Base-by-base conservation (phyloP, 2,329 filamentous ascomycete genomes). In the Curvularia eragrostidis region DNA sequence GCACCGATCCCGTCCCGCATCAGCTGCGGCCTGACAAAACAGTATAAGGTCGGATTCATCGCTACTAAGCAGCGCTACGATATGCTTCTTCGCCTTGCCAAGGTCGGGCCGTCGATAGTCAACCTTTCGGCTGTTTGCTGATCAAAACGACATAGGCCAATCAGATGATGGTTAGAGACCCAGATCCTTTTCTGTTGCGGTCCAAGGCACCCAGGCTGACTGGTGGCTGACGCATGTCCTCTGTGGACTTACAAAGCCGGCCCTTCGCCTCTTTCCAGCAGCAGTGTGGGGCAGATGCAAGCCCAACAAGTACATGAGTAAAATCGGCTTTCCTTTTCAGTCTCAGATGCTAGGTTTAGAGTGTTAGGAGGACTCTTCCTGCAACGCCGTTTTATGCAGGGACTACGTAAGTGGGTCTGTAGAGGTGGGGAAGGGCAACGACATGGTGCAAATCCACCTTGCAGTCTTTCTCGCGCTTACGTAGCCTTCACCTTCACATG, bases 331-430 rank as follows among this genome's bases (percentile, higher is more conserved):
- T 5, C 21, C 23, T 24, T 26, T 1, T 42, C 21, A 42, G 41
- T 18, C 15, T 24, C 13, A 23, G 24, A n/a, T 5, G 18, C 24
- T 9, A 18, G 41, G n/a, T 43, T 3, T 23, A 43, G 23, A 43
- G 23, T n/a, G 1, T 26, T 43, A 10, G 41, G 23, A n/a, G 18
- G 41, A 26, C 8, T 43, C 24, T 26, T 43, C 21, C 21, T 26
- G 41, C 41, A 43, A n/a, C 10, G 43, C 43, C 26, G 26, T 30
- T 47, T 21, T 15, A 47, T 47, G 43, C 43, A 47, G 43, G 43
- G 43, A 47, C 26, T 19, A 18, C 26, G 43, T 47, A 18, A 28
- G 43, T 47, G 43, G 43, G 43, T 46, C 43, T 46, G 42, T 5
- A 30, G 8, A 12, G 42, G 42, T 44, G 21, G 21, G 6, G 21